These are phyloP conservation scores for Anaeramoeba ignava DNA, from an alignment of 78 protist genomes.

Conservation along the genomic window DNA sequence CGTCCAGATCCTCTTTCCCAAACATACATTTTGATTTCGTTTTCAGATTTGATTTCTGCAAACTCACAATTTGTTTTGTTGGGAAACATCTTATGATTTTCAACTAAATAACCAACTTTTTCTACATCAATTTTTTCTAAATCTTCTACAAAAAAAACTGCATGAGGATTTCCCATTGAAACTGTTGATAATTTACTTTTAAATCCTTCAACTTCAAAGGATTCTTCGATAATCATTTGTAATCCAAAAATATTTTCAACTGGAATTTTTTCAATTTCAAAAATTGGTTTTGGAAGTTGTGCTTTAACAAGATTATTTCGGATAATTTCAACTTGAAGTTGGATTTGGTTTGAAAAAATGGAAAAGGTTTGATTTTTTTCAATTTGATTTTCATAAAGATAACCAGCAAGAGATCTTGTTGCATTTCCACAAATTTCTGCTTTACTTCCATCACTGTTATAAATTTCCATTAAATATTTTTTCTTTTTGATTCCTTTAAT, in stretches of 20 bases:
- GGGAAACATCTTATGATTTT: slow-evolving; percentile 39
- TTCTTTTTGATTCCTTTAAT: too few species aligned
- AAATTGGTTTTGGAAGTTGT: slow-evolving; percentile 41
- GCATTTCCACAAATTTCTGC: slow-evolving; percentile 54
- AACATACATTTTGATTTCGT: slow-evolving; percentile 29
- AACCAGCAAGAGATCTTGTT: slow-evolving; percentile 31
- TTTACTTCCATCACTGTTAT: slow-evolving; percentile 40
- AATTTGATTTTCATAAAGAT: slow-evolving; percentile 13
- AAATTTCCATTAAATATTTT: slow-evolving; percentile 30
- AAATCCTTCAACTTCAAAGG: slow-evolving; percentile 7
- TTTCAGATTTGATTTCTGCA: slow-evolving; percentile 24
- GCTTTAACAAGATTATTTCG: slow-evolving; percentile 23
- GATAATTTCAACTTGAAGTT: slow-evolving; percentile 11
- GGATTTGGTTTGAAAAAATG: slow-evolving; percentile 29
- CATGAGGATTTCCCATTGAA: slow-evolving; percentile 51
- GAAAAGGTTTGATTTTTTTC: background rate
- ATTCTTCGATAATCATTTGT: background rate
- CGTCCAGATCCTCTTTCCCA: slow-evolving; percentile 57
- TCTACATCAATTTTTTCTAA: slow-evolving; percentile 29
- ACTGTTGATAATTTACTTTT: slow-evolving; percentile 26
- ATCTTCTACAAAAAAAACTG: slow-evolving; percentile 34
- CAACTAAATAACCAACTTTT: slow-evolving; percentile 31
- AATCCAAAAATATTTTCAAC: slow-evolving; percentile 5
- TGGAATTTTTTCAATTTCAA: slow-evolving; percentile 15
- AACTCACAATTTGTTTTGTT: slow-evolving; percentile 33